A percentile compares a stretch with the other conserved stretches of the same genome.
Conservation (phyloP, 805 yeast species). For the Monosporozyma aquatica region DNA sequence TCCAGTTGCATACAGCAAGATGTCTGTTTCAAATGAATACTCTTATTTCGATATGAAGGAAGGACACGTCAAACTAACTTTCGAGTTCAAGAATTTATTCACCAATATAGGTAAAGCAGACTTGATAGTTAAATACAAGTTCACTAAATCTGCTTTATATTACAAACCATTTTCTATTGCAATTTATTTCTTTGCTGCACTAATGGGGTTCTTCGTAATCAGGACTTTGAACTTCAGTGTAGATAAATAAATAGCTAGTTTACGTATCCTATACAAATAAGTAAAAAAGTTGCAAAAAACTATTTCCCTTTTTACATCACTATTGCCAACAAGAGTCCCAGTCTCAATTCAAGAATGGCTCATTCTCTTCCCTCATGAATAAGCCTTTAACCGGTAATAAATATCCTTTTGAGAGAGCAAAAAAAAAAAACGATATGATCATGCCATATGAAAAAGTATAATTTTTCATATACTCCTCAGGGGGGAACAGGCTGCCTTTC, state of each 20-base stretch:
- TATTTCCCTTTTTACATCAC: too few relatives aligned
- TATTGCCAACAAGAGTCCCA: too few relatives aligned
- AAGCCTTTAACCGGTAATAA: too few relatives aligned
- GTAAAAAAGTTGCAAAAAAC: too few relatives aligned
- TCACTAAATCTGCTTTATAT: conserved; percentile 42
- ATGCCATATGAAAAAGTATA: too few relatives aligned
- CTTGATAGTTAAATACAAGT: conserved; percentile 54
- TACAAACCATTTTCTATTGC: conserved; percentile 62
- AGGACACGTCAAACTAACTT: conserved; percentile 70
- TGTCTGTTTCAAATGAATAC: conserved; percentile 29
- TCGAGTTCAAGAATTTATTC: conserved; percentile 51
- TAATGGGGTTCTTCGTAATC: conserved; percentile 44
- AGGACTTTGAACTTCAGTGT: conserved; percentile 39
- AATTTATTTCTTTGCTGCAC: conserved; percentile 49
- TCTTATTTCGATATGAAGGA: conserved; percentile 64
- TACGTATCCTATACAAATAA: too few relatives aligned
- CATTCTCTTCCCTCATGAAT: too few relatives aligned
- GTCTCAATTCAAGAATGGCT: too few relatives aligned
- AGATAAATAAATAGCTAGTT: background rate
- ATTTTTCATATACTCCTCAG: too few relatives aligned
- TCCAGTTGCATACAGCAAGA: conserved; percentile 35
- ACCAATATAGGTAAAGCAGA: conserved; percentile 56
- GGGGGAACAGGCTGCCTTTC: too few relatives aligned
- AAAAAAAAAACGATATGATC: too few relatives aligned
- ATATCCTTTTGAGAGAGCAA: too few relatives aligned